Evolutionary conservation across 139 green algal genomes (phyloP), one percentile per base, ranked within the genome.

Genomic region (Bryopsis sp.): DNA sequence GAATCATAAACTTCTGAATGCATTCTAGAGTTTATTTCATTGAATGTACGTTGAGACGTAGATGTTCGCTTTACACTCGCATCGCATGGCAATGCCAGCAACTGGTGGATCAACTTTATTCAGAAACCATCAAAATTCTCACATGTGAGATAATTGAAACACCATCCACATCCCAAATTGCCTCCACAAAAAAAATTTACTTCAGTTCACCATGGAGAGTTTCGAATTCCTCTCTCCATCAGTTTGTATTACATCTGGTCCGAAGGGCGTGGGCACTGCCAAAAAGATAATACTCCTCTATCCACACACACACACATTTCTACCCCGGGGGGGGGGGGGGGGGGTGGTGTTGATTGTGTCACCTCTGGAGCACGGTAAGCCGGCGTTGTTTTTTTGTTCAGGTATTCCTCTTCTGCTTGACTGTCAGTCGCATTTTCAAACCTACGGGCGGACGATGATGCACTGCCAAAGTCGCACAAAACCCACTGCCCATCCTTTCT

Each of bases 401-500:
- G 91, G 47, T 78, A 70, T 3, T 96, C 89, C 79, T 97, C 89
- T 72, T 91, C 85, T 26, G 65, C 63, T 7, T 82, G 82, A 2
- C 92, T 86, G 29, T 91, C 88, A 3, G 68, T 76, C 15, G 72
- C 11, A 8, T 64, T 82, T 26, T 86, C 72, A 48, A 84, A 89
- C 29, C 2, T 35, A 6, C 3, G 8, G 2, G 22, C 48, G 32
- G n/a, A 74, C 24, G 72, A 31, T 39, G 61, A 32, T n/a, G 75
- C 71, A 72, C 78, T 90, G 54, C 93, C 93, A 76, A 96, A 98
- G 76, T 98, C 93, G 70, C 89, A 97, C 47, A 97, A 76, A 66
- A 96, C 86, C 91, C 91, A 98, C 32, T 68, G 59, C 1, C 85
- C 84, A 29, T 86, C 77, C 29, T 54, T 31, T 6, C 79, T 79